Evolutionary conservation across 495 filamentous ascomycete genomes (phyloP), one percentile per base, ranked within the genome.

Genomic region (Terfezia claveryi): DNA sequence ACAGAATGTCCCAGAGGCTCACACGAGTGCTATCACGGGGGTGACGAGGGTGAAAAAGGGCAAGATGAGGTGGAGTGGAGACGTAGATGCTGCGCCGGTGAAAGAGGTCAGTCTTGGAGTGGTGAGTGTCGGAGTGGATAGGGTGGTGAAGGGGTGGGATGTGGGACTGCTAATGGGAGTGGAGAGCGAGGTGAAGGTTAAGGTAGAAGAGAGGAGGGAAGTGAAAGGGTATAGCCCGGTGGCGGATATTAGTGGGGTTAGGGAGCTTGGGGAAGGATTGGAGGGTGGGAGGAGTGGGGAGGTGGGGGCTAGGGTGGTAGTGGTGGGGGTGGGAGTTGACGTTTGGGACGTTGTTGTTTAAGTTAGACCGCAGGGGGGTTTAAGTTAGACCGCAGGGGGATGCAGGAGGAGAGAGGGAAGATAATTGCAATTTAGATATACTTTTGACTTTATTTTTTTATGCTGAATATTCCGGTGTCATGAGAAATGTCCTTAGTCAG

Each of bases 21-120:
- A 98, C 67, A 80, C 85, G 2, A 80, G 85, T 0, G 85, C 85
- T 0, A 69, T 94, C 0, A 91, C 83, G 0, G 80, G 80, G 0
- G 57, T 88, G 0, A 71, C 72, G 6, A 61, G 79, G 11, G 57
- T 84, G 27, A 51, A 49, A 2, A 58, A 53, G 2, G 46, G 53
- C 0, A 46, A 46, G 41, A 14, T 20, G 17, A 46, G 41, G 17
- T 46, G 41, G 41, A 46, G 14, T 20, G 41, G 41, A 20, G 41
- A 46, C 6, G 41, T 14, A 1, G 41, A 46, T 46, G 41, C 12
- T 46, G 41, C 1, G 12, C 41, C 41, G 4, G 17, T 46, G 14
- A 46, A 46, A 8, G 41, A 46, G 17, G 4, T 46, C 8, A 20
- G 12, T 14, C 14, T 46, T 0, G 32, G 57, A n/a, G 56, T 86